A percentile compares a stretch with the other conserved stretches of the same genome.
Evolutionary conservation across 768 basidiomycete genomes (phyloP).

Genomic region (Heimioporus sp.): DNA sequence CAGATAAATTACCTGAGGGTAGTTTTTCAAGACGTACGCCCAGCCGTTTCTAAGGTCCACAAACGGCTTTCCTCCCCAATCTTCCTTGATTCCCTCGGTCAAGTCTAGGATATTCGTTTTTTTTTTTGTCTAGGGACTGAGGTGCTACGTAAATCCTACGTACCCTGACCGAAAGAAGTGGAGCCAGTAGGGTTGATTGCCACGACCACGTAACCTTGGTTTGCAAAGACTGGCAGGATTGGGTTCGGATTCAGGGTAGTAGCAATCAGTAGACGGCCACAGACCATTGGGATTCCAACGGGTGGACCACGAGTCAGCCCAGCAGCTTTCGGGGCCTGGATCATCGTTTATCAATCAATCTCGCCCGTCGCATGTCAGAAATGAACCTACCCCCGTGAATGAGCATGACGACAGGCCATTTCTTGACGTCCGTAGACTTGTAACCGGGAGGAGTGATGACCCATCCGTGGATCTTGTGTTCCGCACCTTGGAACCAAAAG

Average conservation of each 20-base stretch:
- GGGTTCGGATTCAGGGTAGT: not conserved
- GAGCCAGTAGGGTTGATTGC: slow-evolving; percentile 93
- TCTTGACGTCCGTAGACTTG: slow-evolving; percentile 59
- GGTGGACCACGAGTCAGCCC: slow-evolving; percentile 90
- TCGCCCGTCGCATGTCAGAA: not conserved
- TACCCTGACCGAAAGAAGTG: slow-evolving; percentile 89
- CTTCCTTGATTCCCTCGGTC: slow-evolving; percentile 75
- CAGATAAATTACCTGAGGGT: slow-evolving; percentile 56
- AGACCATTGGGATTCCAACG: slow-evolving; percentile 89
- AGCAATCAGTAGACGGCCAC: not conserved
- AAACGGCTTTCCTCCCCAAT: slow-evolving; percentile 89
- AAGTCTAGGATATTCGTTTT: slow-evolving; percentile 44
- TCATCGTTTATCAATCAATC: not conserved
- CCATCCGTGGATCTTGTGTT: slow-evolving; percentile 82
- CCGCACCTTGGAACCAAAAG: slow-evolving; percentile 88
- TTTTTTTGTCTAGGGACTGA: not conserved
- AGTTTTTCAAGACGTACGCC: slow-evolving; percentile 62
- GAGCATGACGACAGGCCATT: slow-evolving; percentile 76
- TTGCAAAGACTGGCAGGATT: slow-evolving; percentile 61
- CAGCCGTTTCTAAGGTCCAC: slow-evolving; percentile 74
- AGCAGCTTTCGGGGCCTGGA: slow-evolving; percentile 74
- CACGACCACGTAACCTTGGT: slow-evolving; percentile 86
- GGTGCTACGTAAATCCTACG: not conserved
- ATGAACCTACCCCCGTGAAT: slow-evolving; percentile 67
- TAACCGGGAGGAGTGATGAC: slow-evolving; percentile 78